Base-by-base conservation (phyloP, 176 grass and related monocot species). In the Urochloa ruziziensis region DNA sequence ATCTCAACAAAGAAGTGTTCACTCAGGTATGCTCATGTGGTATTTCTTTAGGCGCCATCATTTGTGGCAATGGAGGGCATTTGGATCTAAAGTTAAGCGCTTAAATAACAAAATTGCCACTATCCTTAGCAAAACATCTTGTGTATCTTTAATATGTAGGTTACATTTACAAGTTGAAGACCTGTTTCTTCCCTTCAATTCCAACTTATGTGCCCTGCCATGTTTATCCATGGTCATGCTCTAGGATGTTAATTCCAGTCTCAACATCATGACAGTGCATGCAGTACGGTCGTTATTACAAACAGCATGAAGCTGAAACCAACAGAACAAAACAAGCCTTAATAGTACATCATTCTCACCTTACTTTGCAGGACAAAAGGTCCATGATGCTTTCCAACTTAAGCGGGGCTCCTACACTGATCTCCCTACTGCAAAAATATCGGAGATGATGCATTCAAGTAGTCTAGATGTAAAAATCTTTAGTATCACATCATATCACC, bases 381-480 rank as follows among this genome's bases (percentile, higher is more conserved):
- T 79, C 61, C 77, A 83, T 8, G 93, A 96, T 62, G 87, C 85
- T 81, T 96, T 94, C 59, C 93, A 94, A 59, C 70, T 86, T 89
- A 94, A 91, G 75, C 81, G 68, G 62, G 93, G 93, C 58, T 79
- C 86, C 79, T 94, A 94, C 81, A 83, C 90, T 80, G 93, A 99
- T 87, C 80, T 96, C 80, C 61, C 89, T 62, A 83, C 91, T 62
- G 88, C 88, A 87, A 92, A 92, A 59, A 90, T 99, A 85, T 96
- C 91, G 57, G 97, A 94, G 79, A 99, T 99, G 89, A 91, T 94
- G 78, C 86, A 96, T 78, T 88, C 93, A 70, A 96, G 89, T 75
- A 99, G 87, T 89, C 85, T 99, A 82, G 93, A 99, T 81, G 97
- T 99, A 94, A 98, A 9, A n/a, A 78, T 78, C 85, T 88, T 77